A percentile compares a stretch with the other conserved stretches of the same genome.
phyloP scores from a whole-genome alignment of 176 grass and related monocot genomes.

The Miscanthus lutarioriparius region DNA sequence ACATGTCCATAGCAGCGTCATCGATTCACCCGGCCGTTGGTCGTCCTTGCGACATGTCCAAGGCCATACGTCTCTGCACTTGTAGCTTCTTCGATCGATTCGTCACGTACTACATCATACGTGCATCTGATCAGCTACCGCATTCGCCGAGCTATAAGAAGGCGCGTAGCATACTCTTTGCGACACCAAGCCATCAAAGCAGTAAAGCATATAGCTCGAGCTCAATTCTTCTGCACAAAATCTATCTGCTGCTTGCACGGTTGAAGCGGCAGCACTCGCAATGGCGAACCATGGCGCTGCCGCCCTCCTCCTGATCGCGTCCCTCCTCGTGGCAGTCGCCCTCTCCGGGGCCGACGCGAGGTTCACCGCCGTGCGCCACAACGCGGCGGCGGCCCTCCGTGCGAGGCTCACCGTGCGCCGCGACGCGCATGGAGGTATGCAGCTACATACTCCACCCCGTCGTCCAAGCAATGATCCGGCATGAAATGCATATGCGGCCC shows the following conservation, averaged over 20 bases:
- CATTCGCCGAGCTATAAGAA: background rate
- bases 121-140: too few relatives aligned
- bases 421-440: background rate
- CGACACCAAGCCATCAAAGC: too few relatives aligned
- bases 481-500: background rate
- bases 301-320: background rate
- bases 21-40: background rate
- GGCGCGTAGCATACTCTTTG: background rate
- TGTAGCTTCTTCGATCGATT: background rate
- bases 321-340: background rate
- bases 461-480: background rate
- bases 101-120: background rate
- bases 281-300: background rate
- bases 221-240: too few relatives aligned
- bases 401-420: background rate
- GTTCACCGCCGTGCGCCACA: background rate
- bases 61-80: background rate
- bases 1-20: slow-evolving; percentile 19
- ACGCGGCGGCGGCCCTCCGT: too few relatives aligned
- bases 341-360: background rate
- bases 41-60: background rate
- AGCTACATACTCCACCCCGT: background rate
- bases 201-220: too few relatives aligned
- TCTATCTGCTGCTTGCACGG: too few relatives aligned
- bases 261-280: background rate